Conservation (phyloP, 441 rosid species). For the Populus hybrid region DNA sequence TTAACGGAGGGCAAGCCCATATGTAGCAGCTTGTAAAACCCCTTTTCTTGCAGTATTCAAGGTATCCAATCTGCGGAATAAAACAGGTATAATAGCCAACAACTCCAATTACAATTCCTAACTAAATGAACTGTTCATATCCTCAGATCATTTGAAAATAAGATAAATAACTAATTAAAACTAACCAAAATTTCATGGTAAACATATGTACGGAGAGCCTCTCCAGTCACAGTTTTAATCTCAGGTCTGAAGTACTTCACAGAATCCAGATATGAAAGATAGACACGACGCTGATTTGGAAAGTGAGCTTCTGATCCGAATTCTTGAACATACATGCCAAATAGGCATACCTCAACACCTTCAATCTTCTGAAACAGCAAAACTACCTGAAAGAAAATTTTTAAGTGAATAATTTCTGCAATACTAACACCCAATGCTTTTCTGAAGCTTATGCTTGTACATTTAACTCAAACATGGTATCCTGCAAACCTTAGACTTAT, state of each 20-base stretch:
- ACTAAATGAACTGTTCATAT: background rate
- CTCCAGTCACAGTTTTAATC: slow-evolving; percentile 87
- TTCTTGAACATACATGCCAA: slow-evolving; percentile 99
- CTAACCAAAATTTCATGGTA: slow-evolving; percentile 98
- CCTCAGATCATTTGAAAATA: slow-evolving; percentile 12
- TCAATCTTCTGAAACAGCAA: slow-evolving; percentile 98
- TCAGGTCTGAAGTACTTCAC: slow-evolving; percentile 99
- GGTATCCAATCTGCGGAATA: slow-evolving; percentile 81
- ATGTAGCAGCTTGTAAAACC: slow-evolving; percentile 99
- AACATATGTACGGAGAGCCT: slow-evolving; percentile 96
- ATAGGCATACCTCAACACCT: slow-evolving; percentile 98
- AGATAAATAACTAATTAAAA: slow-evolving; percentile 16
- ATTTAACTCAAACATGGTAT: background rate
- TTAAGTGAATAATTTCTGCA: slow-evolving; percentile 7
- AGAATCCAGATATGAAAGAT: slow-evolving; percentile 94
- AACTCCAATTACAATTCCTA: slow-evolving; percentile 10
- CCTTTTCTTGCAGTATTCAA: slow-evolving; percentile 97
- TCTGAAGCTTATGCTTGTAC: background rate
- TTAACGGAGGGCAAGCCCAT: slow-evolving; percentile 99
- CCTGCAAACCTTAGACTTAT: slow-evolving; percentile 82
- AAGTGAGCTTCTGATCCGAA: slow-evolving; percentile 86
- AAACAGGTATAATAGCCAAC: slow-evolving; percentile 12
- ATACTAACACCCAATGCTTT: background rate
- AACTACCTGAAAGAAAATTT: slow-evolving; percentile 65
- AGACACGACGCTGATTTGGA: slow-evolving; percentile 94